Percentiles rank a stretch among this genome's conserved stretches.
phyloP scores from a whole-genome alignment of 2,329 filamentous ascomycete genomes.

The Pseudogymnoascus sp. region DNA sequence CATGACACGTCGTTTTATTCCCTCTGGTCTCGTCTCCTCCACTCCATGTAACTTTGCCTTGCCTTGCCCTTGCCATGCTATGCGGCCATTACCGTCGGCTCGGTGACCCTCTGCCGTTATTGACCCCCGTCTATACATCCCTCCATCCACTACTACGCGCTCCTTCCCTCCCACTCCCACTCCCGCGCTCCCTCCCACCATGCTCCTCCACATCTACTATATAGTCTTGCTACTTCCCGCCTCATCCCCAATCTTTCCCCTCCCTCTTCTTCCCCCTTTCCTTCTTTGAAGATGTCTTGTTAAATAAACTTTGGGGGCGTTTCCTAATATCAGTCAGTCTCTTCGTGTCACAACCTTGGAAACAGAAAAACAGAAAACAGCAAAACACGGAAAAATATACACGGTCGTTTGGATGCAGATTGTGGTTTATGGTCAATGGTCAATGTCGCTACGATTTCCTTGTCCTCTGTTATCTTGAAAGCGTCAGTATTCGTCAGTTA shows the following conservation, averaged over 20 bases:
- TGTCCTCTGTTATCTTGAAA: slow-evolving; percentile 4
- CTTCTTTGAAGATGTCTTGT: neutral
- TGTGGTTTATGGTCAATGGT: neutral
- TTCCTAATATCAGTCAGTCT: slow-evolving; percentile 4
- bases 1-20: neutral
- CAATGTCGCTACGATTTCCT: slow-evolving; percentile 1
- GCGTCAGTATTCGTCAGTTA: slow-evolving; percentile 3
- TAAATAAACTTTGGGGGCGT: neutral
- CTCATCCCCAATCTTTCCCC: neutral
- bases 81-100: neutral
- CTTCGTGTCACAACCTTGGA: neutral
- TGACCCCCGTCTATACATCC: neutral
- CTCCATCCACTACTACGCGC: neutral
- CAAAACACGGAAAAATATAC: neutral
- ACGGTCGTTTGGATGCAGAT: neutral
- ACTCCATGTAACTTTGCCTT: neutral
- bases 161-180: slow-evolving; percentile 1
- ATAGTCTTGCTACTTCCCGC: neutral
- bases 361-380: neutral
- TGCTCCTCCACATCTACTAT: neutral
- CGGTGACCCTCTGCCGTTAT: neutral
- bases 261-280: neutral
- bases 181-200: neutral
- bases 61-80: neutral
- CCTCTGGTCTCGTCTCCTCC: neutral